Conservation (phyloP, 352 stramenopile species). For the Globisporangium viniferum region DNA sequence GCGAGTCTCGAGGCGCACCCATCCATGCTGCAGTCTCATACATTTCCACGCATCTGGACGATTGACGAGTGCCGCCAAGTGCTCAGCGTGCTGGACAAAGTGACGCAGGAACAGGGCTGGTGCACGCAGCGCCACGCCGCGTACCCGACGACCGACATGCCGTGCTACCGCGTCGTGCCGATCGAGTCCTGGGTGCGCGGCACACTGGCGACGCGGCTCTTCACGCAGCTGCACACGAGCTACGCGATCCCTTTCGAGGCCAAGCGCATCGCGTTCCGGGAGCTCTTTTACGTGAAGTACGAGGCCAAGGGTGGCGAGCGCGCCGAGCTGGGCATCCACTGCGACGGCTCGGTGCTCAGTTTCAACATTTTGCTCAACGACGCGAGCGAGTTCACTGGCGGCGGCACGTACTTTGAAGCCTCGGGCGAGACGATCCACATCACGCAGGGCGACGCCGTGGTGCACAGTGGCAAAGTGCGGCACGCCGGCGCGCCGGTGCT, state of each 20-base stretch:
- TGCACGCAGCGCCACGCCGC: constrained; percentile 71
- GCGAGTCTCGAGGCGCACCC: constrained; percentile 43
- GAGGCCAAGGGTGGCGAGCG: constrained; percentile 58
- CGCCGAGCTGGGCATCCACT: constrained; percentile 84
- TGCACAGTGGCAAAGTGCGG: constrained; percentile 92
- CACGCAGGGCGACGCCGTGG: constrained; percentile 78
- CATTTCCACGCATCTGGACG: constrained; percentile 54
- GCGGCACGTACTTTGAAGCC: constrained; percentile 92
- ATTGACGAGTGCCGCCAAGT: constrained; percentile 45
- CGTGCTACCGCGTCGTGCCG: constrained; percentile 60
- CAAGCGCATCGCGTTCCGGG: constrained; percentile 66
- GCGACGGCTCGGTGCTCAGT: constrained; percentile 93
- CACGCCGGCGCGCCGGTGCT: constrained; percentile 89
- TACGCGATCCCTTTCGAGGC: constrained; percentile 38
- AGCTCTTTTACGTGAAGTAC: constrained; percentile 89
- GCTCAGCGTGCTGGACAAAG: constrained; percentile 32
- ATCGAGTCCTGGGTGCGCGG: constrained; percentile 68
- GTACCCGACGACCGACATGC: constrained; percentile 85
- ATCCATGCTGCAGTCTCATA: constrained; percentile 35
- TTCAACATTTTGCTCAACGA: constrained; percentile 92
- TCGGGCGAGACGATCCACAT: constrained; percentile 64
- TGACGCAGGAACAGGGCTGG: constrained; percentile 53
- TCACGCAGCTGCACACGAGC: constrained; percentile 46
- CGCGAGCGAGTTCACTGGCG: constrained; percentile 80
- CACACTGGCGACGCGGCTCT: constrained; percentile 42